Base-by-base conservation (phyloP, 148 eudicot species). In the Pharnaceum exiguum region DNA sequence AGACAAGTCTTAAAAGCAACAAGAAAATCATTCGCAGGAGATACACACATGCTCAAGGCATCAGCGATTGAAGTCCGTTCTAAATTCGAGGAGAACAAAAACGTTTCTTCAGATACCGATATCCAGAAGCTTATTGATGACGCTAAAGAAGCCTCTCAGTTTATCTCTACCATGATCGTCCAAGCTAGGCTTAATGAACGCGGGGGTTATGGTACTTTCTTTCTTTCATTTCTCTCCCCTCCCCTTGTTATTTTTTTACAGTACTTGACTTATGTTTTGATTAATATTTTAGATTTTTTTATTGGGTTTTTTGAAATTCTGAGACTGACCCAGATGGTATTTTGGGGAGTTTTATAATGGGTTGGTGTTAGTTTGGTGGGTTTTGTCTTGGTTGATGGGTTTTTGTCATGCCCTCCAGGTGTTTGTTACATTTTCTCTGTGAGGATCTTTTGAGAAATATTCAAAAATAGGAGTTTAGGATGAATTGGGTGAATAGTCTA, bases 81-180 rank as follows among this genome's bases (percentile, higher is more conserved):
- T 63, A 91, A 87, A 55, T 91, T 91, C 65, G 94, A 91, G 7
- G 97, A 91, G 62, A 84, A 82, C 15, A 83, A 85, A 21, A 57
- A 59, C 68, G 84, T 87, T 8, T 47, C 68, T 25, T 78, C 89
- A 18, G 75, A 82, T 19, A 17, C 75, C 10, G 90, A 91, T 38
- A 76, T 87, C 56, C 63, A 67, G 50, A 67, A 57, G 31, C 93
- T 78, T 10, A 52, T 91, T 18, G 78, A 70, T 3, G 94, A 91
- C 49, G 97, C 97, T 44, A 74, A 67, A 22, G 86, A 84, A 65
- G 96, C 97, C 21, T 69, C 86, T 24, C 64, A 76, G 10, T 91
- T 91, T 83, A 80, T 91, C 18, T 71, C 87, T 42, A 87, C 70
- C 72, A 84, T 77, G 84, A 75, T 91, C 55, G 94, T 91, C 38